Evolutionary conservation across 352 stramenopile species (phyloP), one percentile per base, ranked within the genome.

Genomic region (Phytopythium vexans): DNA sequence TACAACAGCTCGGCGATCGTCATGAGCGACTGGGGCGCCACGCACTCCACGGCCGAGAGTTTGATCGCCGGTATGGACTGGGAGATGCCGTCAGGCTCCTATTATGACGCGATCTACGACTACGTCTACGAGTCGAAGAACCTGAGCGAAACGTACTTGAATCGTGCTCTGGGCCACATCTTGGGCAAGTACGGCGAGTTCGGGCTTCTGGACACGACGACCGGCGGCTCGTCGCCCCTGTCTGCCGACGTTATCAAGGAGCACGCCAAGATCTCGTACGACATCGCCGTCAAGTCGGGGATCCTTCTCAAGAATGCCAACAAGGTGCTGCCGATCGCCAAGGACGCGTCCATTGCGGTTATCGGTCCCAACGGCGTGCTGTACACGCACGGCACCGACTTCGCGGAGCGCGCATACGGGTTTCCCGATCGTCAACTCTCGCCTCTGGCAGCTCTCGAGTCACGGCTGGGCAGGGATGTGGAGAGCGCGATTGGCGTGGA

Each of bases 121-220:
- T 66, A 70, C 62, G 66, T 66, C 44, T 70, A 70, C 53, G 53
- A 66, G 27, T 62, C 62, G 7, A 40, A 66, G 35, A 66, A 70
- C 41, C 45, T 70, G 36, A 70, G 62, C 53, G 62, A 70, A 52
- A 63, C 62, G 57, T 66, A 70, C 49, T 39, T 70, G 57, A 54
- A 70, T 27, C 62, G 58, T 14, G 62, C 62, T 9, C 47, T 63
- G 38, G 62, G 62, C 9, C 57, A 70, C 52, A 66, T 70, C 49
- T 41, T 70, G 48, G 41, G 42, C 57, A 66, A 70, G 49, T 70
- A 70, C 57, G 62, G 66, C 52, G 62, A 70, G 50, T 70, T 70
- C 41, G 52, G 58, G 1, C 50, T 62, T 35, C 62, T 70, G 11
- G 51, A 50, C 32, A 70, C 62, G 1, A 70, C 57, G 6, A 70